A percentile compares a stretch with the other conserved stretches of the same genome.
Evolutionary conservation across 2,329 filamentous ascomycete genomes (phyloP).

Genomic region (Botryotinia calthae): DNA sequence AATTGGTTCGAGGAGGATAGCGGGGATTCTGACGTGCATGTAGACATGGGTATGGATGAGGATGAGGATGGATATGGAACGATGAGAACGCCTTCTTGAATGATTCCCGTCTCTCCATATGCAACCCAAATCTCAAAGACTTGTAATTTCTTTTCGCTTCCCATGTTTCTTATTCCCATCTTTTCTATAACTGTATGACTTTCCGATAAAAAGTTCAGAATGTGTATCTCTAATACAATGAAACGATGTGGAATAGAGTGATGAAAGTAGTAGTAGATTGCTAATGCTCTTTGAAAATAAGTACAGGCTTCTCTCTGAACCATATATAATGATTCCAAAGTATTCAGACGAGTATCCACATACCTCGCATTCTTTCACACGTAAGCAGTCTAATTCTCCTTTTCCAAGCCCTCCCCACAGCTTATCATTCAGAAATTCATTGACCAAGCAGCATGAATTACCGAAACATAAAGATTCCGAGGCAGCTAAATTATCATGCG

Average conservation of each 20-base stretch:
- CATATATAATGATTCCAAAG: not conserved
- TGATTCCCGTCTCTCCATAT: conserved; percentile 1
- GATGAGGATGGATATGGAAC: not conserved
- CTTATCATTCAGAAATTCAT: not conserved
- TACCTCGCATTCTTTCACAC: not conserved
- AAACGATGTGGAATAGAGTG: not conserved
- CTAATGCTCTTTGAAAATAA: not conserved
- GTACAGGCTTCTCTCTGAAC: not conserved
- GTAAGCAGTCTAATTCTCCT: not conserved
- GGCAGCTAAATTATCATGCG: not conserved
- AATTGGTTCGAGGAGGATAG: not conserved
- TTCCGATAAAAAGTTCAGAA: not conserved
- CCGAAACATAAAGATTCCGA: not conserved
- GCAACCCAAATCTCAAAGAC: conserved; percentile 14
- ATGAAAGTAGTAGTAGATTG: not conserved
- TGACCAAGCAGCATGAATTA: not conserved
- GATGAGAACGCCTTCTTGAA: conserved; percentile 5
- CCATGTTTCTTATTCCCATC: not conserved
- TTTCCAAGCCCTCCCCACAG: not conserved
- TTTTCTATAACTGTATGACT: not conserved
- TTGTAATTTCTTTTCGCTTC: not conserved
- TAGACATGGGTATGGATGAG: not conserved
- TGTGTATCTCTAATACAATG: not conserved
- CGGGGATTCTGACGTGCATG: not conserved
- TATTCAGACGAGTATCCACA: not conserved